Evolutionary conservation across 2,329 filamentous ascomycete genomes (phyloP).

Genomic region (Penicillium sp.): DNA sequence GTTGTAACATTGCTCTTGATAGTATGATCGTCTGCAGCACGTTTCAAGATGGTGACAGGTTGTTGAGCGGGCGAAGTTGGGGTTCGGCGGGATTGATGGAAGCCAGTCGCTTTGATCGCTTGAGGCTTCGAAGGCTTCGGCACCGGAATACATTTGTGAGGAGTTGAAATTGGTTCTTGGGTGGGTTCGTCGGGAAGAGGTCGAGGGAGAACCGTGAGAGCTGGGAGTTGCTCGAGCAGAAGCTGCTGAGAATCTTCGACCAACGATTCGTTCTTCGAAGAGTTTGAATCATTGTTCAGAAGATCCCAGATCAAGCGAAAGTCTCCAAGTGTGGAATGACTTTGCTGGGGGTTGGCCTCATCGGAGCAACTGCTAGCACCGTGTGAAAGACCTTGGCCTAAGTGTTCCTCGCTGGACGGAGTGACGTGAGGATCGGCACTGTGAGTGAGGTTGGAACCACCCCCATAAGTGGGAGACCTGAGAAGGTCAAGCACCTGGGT

Average conservation of each 20-base stretch:
- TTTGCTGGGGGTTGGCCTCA: conserved; percentile 6
- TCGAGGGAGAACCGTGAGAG: conserved; percentile 26
- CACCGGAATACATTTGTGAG: conserved; percentile 9
- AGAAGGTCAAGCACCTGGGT: conserved; percentile 49
- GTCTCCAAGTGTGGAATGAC: conserved; percentile 42
- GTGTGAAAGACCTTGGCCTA: conserved; percentile 4
- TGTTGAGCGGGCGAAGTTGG: neutral
- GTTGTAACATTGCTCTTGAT: neutral
- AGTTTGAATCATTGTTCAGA: conserved; percentile 30
- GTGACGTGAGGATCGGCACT: conserved; percentile 13
- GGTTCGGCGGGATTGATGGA: neutral
- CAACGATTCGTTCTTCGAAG: conserved; percentile 1
- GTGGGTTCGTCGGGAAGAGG: neutral
- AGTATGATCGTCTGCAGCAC: neutral
- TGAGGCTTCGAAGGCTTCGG: conserved; percentile 2
- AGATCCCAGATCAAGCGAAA: conserved; percentile 48
- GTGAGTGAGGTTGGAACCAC: conserved; percentile 12
- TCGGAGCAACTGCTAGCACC: neutral
- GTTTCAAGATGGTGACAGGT: conserved; percentile 11
- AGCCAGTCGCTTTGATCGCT: conserved; percentile 4
- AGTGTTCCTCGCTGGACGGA: conserved; percentile 12
- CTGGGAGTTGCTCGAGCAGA: conserved; percentile 3
- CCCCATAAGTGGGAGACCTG: conserved; percentile 33
- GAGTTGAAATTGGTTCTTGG: neutral
- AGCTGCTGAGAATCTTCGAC: neutral